These are phyloP conservation scores for Euptelea pleiosperma DNA, from an alignment of 164 flowering plant species.

Conservation along the genomic window DNA sequence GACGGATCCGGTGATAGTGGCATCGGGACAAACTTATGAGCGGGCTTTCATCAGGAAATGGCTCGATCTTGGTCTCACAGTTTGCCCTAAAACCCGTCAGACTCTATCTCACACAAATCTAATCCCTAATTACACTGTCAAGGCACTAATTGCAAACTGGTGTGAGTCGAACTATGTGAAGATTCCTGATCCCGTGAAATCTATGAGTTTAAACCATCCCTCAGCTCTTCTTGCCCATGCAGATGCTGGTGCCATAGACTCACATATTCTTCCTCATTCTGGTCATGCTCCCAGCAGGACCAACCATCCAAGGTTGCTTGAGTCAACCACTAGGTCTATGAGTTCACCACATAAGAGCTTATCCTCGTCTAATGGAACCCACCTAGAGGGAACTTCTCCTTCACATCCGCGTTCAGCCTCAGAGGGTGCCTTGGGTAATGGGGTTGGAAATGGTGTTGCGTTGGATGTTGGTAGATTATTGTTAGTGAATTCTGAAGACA, in stretches of 20 bases:
- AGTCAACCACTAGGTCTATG: slow-evolving; percentile 31
- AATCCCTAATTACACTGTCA: slow-evolving; percentile 80
- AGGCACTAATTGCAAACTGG: slow-evolving; percentile 81
- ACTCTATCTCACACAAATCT: slow-evolving; percentile 65
- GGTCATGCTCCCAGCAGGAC: slow-evolving; percentile 25
- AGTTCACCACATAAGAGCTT: slow-evolving; percentile 35
- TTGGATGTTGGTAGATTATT: slow-evolving; percentile 45
- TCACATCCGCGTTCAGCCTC: slow-evolving; percentile 54
- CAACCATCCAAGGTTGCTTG: slow-evolving; percentile 40
- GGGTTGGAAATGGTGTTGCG: slow-evolving; percentile 44
- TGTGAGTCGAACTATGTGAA: slow-evolving; percentile 78
- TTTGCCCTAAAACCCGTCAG: slow-evolving; percentile 87
- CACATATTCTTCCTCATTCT: slow-evolving; percentile 26
- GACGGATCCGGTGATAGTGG: slow-evolving; percentile 89
- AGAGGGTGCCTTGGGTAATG: slow-evolving; percentile 40
- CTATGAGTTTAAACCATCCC: slow-evolving; percentile 40
- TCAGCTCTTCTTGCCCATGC: slow-evolving; percentile 43
- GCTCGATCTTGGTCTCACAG: slow-evolving; percentile 78
- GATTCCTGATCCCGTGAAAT: slow-evolving; percentile 63
- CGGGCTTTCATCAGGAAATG: slow-evolving; percentile 69
- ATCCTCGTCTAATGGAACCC: slow-evolving; percentile 35
- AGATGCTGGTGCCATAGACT: slow-evolving; percentile 39
- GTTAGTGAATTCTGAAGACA: slow-evolving; percentile 37
- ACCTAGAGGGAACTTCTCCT: slow-evolving; percentile 37
- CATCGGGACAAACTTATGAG: slow-evolving; percentile 92